phyloP scores from a whole-genome alignment of 345 rosid genomes.

The Corchorus capsularis region DNA sequence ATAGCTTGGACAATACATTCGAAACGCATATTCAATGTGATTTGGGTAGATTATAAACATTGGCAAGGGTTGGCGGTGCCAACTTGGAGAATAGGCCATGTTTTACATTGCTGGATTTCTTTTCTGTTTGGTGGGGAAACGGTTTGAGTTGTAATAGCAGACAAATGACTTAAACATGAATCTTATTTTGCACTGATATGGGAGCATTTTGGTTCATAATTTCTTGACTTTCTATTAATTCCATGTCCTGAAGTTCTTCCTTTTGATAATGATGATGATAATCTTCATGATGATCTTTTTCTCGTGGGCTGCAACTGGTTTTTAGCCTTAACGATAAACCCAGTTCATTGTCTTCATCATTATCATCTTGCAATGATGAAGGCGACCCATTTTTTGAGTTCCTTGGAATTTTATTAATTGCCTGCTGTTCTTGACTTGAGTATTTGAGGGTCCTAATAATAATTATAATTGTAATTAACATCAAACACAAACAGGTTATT shows the following conservation, averaged over 20 bases:
- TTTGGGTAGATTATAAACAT: slow-evolving; percentile 4
- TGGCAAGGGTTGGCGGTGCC: slow-evolving; percentile 25
- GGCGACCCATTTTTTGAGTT: background rate
- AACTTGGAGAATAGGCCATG: slow-evolving; percentile 19
- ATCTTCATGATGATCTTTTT: background rate
- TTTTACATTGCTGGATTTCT: slow-evolving; percentile 6
- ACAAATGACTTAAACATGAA: slow-evolving; percentile 34
- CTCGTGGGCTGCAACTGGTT: slow-evolving; percentile 14
- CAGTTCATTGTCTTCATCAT: slow-evolving; percentile 28
- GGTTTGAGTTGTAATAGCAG: slow-evolving; percentile 36
- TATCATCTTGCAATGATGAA: background rate
- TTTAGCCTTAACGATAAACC: slow-evolving; percentile 54
- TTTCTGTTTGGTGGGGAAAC: slow-evolving; percentile 48
- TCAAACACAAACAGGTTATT: background rate
- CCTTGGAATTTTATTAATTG: background rate
- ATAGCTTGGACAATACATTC: no score
- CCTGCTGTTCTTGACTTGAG: slow-evolving; percentile 21
- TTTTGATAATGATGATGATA: background rate
- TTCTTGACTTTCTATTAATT: background rate
- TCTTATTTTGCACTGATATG: slow-evolving; percentile 20
- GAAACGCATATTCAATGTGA: no score
- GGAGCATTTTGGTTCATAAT: background rate
- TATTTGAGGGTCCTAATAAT: slow-evolving; percentile 32
- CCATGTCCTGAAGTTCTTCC: background rate
- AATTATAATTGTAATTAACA: background rate